Evolutionary conservation across 2,329 filamentous ascomycete species (phyloP).

Genomic region (Sphaerostilbella broomeana): DNA sequence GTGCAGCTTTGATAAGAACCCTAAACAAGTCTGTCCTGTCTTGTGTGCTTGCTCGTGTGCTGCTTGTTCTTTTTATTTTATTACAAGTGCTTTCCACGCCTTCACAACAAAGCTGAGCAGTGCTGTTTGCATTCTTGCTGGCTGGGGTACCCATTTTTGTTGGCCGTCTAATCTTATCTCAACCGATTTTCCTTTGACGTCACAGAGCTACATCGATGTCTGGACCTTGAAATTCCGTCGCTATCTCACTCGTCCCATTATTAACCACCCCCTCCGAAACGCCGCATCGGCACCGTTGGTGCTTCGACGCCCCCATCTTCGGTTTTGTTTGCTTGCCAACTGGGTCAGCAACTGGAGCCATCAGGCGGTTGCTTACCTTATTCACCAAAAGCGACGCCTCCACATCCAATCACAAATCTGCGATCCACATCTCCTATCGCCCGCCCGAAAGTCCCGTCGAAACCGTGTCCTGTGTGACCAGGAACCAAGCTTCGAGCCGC

Average conservation of each 20-base stretch:
- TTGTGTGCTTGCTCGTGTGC: too few relatives aligned
- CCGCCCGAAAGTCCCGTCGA: not conserved
- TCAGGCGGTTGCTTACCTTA: slow-evolving; percentile 4
- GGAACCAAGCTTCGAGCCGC: slow-evolving; percentile 6
- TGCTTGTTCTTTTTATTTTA: too few relatives aligned
- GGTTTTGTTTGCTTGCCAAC: too few relatives aligned
- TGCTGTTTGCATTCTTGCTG: too few relatives aligned
- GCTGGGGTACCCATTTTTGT: too few relatives aligned
- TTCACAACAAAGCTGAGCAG: too few relatives aligned
- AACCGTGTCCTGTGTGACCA: slow-evolving; percentile 10
- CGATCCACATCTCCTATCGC: slow-evolving; percentile 2
- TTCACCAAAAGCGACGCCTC: not conserved
- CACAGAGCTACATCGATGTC: not conserved
- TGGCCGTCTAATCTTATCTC: too few relatives aligned
- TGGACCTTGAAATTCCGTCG: not conserved
- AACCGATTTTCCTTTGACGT: slow-evolving; percentile 3
- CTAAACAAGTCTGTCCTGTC: too few relatives aligned
- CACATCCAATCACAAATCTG: not conserved
- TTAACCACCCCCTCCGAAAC: not conserved
- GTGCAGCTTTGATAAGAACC: too few relatives aligned
- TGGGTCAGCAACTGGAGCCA: too few relatives aligned
- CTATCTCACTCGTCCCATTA: not conserved
- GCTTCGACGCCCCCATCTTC: too few relatives aligned
- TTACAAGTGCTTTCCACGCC: too few relatives aligned
- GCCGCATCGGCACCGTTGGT: slow-evolving; percentile 9